Evolutionary conservation across 768 basidiomycete genomes (phyloP), one percentile per base, ranked within the genome.

Genomic region (Suillus hirtellus): DNA sequence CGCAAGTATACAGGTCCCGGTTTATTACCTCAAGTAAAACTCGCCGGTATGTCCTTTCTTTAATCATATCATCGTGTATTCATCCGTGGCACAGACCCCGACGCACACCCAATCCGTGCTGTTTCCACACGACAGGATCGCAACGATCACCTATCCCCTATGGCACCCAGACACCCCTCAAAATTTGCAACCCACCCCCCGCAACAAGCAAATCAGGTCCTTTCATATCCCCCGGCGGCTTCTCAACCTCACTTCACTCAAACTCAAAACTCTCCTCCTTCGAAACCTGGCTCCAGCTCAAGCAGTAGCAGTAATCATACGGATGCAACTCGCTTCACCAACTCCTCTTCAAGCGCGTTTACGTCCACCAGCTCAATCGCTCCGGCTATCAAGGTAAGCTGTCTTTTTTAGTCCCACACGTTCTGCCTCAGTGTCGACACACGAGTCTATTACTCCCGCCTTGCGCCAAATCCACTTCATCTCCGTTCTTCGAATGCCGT

Each of bases 281-380:
- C 12, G 14, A 73, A 72, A 60, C 66, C 74, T 43, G 43, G 64
- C 61, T 76, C 73, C 34, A 74, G 66, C 50, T 69, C 74, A 15
- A 67, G 63, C 21, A 64, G 62, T 55, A 64, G 60, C 40, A 68
- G 64, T 38, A 70, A 65, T 55, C 64, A 67, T 52, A 66, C 73
- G 62, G 73, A 76, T 76, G 65, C 64, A 17, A 66, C 72, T 63
- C 71, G 67, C 35, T 69, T 66, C 62, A 73, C 70, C 64, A 6
- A 31, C 31, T 73, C 72, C 21, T 52, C 63, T 43, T 21, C 24
- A 4, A 65, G 44, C 31, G 49, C 62, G n/a, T 69, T 68, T 58
- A 72, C 72, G 27, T 75, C 73, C 46, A 64, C 65, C 1, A 72
- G 66, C 59, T 76, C 74, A 21, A 53, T 69, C 40, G 42, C 69